phyloP scores from a whole-genome alignment of 495 filamentous ascomycete genomes.

The Neurospora sp. region DNA sequence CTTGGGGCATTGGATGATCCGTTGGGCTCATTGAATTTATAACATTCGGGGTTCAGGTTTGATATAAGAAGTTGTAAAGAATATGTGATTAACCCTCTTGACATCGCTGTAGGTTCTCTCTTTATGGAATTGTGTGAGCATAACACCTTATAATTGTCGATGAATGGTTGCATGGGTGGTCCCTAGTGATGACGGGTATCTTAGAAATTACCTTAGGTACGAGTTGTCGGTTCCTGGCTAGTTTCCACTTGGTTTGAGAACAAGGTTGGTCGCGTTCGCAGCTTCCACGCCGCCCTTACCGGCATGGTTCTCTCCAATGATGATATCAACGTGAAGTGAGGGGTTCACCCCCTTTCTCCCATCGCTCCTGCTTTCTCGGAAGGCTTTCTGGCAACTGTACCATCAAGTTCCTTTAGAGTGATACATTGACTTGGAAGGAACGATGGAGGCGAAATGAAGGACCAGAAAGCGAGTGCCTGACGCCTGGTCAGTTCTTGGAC shows the following conservation, averaged over 20 bases:
- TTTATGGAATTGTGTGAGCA: background rate
- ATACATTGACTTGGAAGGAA: background rate
- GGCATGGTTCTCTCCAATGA: no score
- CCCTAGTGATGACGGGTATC: no score
- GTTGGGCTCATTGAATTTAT: background rate
- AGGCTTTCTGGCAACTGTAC: background rate
- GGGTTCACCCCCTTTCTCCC: background rate
- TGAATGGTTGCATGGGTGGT: no score
- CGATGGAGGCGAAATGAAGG: background rate
- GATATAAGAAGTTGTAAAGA: background rate
- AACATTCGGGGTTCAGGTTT: background rate
- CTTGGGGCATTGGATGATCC: background rate
- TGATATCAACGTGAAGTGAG: no score
- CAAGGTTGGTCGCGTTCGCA: no score
- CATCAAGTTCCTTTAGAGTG: background rate
- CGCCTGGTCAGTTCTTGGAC: background rate
- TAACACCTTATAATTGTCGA: no score
- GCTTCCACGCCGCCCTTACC: no score
- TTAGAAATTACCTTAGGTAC: no score
- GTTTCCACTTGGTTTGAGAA: no score
- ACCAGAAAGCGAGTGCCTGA: background rate
- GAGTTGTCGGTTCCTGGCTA: no score
- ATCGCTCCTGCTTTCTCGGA: background rate
- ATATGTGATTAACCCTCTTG: background rate
- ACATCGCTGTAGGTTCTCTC: background rate